Evolutionary conservation across 2,329 filamentous ascomycete genomes (phyloP), one percentile per base, ranked within the genome.

Genomic region (Monascus ruber): DNA sequence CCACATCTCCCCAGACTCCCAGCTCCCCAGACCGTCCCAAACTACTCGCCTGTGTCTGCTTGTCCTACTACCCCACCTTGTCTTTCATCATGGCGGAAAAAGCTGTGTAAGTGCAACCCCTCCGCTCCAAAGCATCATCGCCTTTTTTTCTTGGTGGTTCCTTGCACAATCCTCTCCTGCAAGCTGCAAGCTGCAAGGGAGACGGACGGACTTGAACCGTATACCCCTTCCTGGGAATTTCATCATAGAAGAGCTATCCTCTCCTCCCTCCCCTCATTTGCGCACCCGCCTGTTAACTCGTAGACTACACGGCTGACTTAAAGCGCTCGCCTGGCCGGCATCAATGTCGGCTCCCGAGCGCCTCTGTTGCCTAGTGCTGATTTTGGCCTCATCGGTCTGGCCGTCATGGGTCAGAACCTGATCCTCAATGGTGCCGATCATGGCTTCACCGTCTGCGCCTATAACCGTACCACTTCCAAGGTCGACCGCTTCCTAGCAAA

Each of bases 401-500:
- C 85, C 72, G 85, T 91, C 70, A 91, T 91, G 83, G 71, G 71
- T 66, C 82, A 88, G 74, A 91, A 89, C 73, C 72, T 91, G 69
- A 88, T 91, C 66, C 70, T 91, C 62, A 91, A 91, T 69, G 85
- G 82, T 72, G 85, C 85, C 57, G 85, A 91, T 67, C 79, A 89
- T 59, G 83, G 88, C 62, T 96, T 93, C 79, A 96, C 86, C 64
- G 85, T 98, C 62, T 84, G 89, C 70, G 91, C 89, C 55, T 98
- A 84, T 81, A 98, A 98, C 83, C 85, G 91, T 70, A 98, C 91
- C 56, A 85, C 95, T 56, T 79, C 86, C 70, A 98, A 98, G 81
- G 91, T 98, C 68, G 88, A 96, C 74, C 76, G 76, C 56, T 94
- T 94, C 79, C 72, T 94, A 54, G 81, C 74, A 51, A 89, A 94